phyloP scores from a whole-genome alignment of 139 green algal genomes.

The Volvox africanus region DNA sequence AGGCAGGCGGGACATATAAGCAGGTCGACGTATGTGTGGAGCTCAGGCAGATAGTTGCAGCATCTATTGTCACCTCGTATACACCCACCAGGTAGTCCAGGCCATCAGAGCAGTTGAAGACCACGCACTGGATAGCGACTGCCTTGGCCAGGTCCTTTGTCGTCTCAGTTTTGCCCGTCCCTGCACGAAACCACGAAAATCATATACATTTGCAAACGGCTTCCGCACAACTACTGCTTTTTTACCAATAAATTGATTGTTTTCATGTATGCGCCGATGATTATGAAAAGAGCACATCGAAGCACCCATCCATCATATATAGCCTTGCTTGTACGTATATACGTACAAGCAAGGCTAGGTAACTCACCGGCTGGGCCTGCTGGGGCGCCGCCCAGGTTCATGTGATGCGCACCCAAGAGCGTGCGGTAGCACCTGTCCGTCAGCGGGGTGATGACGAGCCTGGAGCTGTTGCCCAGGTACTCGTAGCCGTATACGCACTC shows the following conservation, averaged over 20 bases:
- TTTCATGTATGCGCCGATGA: too few relatives aligned
- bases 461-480: slow-evolving; percentile 62
- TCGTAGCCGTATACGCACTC: slow-evolving; percentile 54
- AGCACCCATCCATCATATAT: too few relatives aligned
- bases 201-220: too few relatives aligned
- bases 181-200: background rate
- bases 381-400: slow-evolving; percentile 70
- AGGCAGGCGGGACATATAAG: too few relatives aligned
- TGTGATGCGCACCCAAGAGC: slow-evolving; percentile 72
- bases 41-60: too few relatives aligned
- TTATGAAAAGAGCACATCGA: too few relatives aligned
- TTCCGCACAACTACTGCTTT: too few relatives aligned
- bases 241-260: too few relatives aligned
- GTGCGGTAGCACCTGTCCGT: slow-evolving; percentile 73
- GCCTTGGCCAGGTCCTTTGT: slow-evolving; percentile 86
- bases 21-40: too few relatives aligned
- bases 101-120: slow-evolving; percentile 87
- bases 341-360: too few relatives aligned
- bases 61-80: too few relatives aligned
- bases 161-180: slow-evolving; percentile 84
- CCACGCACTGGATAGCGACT: slow-evolving; percentile 83
- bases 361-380: slow-evolving; percentile 61
- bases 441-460: slow-evolving; percentile 68
- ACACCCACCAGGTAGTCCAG: slow-evolving; percentile 69
- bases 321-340: too few relatives aligned